These are phyloP conservation scores for Pseudogymnoascus sp. DNA, from an alignment of 2,329 filamentous ascomycete species.

Conservation along the genomic window DNA sequence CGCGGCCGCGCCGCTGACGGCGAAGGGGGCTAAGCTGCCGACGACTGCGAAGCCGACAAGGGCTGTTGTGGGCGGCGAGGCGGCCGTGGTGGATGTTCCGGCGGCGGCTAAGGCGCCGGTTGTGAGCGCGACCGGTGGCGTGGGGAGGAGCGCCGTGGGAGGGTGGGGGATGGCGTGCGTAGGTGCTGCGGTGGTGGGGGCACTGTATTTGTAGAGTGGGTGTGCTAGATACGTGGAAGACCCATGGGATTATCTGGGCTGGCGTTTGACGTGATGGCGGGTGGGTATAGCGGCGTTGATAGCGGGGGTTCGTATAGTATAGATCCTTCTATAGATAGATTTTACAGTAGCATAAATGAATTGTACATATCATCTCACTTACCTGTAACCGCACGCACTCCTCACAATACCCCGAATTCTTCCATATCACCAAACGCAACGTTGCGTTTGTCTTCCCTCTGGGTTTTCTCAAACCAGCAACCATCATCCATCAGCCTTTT, in stretches of 20 bases:
- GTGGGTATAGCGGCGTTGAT: background rate
- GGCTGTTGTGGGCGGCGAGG: background rate
- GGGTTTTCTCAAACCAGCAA: background rate
- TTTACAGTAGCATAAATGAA: background rate
- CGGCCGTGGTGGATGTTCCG: background rate
- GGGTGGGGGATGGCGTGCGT: background rate
- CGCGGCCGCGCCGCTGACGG: conserved; percentile 33
- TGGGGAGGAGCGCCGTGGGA: background rate
- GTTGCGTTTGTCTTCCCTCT: background rate
- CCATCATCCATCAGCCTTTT: background rate
- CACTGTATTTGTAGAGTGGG: background rate
- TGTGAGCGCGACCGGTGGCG: background rate
- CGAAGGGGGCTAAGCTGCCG: background rate
- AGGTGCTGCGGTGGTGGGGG: background rate
- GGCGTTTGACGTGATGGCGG: background rate
- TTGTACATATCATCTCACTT: background rate
- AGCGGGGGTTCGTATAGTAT: background rate
- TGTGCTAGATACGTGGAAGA: background rate
- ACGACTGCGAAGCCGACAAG: background rate
- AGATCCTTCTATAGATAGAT: background rate
- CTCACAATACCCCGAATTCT: background rate
- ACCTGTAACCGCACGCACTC: background rate
- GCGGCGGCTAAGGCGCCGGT: background rate
- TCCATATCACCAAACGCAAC: background rate
- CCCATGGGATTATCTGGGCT: background rate